Evolutionary conservation across 805 yeast genomes (phyloP).

Genomic region (Kazachstania kunashirensis): DNA sequence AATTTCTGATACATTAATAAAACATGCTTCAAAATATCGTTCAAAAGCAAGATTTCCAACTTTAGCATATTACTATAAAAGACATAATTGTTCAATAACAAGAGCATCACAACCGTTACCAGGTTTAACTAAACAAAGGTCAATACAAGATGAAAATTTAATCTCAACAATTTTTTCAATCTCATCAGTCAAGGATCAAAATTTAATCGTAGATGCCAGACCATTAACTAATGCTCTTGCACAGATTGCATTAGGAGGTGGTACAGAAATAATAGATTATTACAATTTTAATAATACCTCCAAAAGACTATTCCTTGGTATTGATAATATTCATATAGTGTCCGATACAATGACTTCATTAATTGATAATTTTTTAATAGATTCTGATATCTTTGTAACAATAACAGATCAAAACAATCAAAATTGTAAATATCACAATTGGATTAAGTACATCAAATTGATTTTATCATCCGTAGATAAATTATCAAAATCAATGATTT

Average conservation of each 20-base stretch:
- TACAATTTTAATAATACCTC: slow-evolving; percentile 49
- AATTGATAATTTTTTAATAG: slow-evolving; percentile 46
- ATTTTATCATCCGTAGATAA: slow-evolving; percentile 68
- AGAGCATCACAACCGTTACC: slow-evolving; percentile 90
- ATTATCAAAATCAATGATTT: slow-evolving; percentile 70
- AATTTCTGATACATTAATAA: slow-evolving; percentile 71
- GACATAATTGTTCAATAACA: slow-evolving; percentile 68
- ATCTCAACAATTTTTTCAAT: slow-evolving; percentile 65
- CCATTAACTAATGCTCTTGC: slow-evolving; percentile 94
- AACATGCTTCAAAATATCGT: slow-evolving; percentile 76
- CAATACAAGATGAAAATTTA: slow-evolving; percentile 83
- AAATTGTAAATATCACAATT: slow-evolving; percentile 44
- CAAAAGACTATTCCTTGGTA: slow-evolving; percentile 69
- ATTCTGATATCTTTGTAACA: slow-evolving; percentile 43
- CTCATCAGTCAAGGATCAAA: slow-evolving; percentile 32
- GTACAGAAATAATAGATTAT: slow-evolving; percentile 86
- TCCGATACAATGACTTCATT: slow-evolving; percentile 68
- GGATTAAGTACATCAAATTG: slow-evolving; percentile 66
- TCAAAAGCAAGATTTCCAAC: slow-evolving; percentile 82
- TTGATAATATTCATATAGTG: slow-evolving; percentile 94
- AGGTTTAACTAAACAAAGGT: slow-evolving; percentile 78
- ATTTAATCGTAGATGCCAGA: slow-evolving; percentile 81
- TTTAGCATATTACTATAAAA: slow-evolving; percentile 61
- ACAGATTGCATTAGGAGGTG: slow-evolving; percentile 96
- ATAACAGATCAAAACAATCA: neutral